These are phyloP conservation scores for Tolypocladium ophioglossoides DNA, from an alignment of 2,329 filamentous ascomycete species.

Conservation along the genomic window DNA sequence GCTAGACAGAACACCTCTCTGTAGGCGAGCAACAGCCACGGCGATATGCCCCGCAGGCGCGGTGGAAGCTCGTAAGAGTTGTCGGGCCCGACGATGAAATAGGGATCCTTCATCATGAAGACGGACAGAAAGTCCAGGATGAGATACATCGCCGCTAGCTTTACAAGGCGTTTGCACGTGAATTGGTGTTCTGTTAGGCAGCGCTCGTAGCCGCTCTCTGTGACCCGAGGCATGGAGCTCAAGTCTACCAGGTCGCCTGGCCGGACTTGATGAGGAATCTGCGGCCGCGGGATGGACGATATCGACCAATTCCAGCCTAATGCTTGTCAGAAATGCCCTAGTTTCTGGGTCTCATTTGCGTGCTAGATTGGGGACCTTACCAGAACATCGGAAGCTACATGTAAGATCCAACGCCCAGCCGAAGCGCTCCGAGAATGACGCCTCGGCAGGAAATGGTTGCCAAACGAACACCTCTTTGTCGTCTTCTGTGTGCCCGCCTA, in stretches of 20 bases:
- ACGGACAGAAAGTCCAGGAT: slow-evolving; percentile 60
- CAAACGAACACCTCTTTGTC: slow-evolving; percentile 42
- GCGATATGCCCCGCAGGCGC: slow-evolving; percentile 30
- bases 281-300: slow-evolving; percentile 36
- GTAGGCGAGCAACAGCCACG: slow-evolving; percentile 37
- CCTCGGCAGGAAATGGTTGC: slow-evolving; percentile 45
- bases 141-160: slow-evolving; percentile 49
- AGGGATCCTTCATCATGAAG: slow-evolving; percentile 64
- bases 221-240: slow-evolving; percentile 27
- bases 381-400: slow-evolving; percentile 42
- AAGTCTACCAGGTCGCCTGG: slow-evolving; percentile 29
- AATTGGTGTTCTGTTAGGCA: slow-evolving; percentile 32
- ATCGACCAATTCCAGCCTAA: slow-evolving; percentile 49
- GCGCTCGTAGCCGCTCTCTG: slow-evolving; percentile 34
- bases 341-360: no score
- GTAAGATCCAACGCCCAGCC: slow-evolving; percentile 47
- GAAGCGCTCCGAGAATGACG: slow-evolving; percentile 36
- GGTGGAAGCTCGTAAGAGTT: slow-evolving; percentile 27
- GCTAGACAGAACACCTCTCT: slow-evolving; percentile 45
- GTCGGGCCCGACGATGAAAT: slow-evolving; percentile 51
- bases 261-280: slow-evolving; percentile 20
- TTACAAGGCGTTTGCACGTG: slow-evolving; percentile 30
- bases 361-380: slow-evolving; percentile 21
- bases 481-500: not conserved
- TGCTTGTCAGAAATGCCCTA: not conserved